These are phyloP conservation scores for Hyphodiscus hymeniophilus DNA, from an alignment of 495 filamentous ascomycete species.

Conservation along the genomic window DNA sequence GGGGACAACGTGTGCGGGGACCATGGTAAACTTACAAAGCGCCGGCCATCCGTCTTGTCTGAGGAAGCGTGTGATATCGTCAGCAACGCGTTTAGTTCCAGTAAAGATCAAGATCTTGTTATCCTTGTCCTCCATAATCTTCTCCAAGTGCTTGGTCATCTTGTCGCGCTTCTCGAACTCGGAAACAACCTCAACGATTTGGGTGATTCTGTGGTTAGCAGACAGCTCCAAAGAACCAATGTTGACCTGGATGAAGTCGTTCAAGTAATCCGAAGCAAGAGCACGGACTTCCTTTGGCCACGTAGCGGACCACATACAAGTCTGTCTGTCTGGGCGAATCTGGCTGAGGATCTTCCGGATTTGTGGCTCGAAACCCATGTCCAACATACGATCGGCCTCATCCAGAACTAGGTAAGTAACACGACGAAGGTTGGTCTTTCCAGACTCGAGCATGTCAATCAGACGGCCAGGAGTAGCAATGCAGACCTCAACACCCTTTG, in stretches of 20 bases:
- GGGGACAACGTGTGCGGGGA: not conserved
- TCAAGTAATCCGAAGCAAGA: conserved; percentile 89
- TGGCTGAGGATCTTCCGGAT: conserved; percentile 94
- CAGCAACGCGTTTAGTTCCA: conserved; percentile 95
- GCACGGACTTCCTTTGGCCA: conserved; percentile 99
- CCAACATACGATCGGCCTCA: conserved; percentile 84
- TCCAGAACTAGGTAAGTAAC: conserved; percentile 92
- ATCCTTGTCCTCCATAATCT: conserved; percentile 90
- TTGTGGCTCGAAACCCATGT: conserved; percentile 87
- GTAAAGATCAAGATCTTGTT: conserved; percentile 96
- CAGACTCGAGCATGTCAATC: conserved; percentile 97
- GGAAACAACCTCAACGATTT: conserved; percentile 90
- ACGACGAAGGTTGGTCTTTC: conserved; percentile 95
- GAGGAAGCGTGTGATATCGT: conserved; percentile 97
- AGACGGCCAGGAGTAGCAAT: conserved; percentile 96
- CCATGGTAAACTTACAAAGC: conserved; percentile 60
- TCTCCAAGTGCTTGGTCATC: conserved; percentile 96
- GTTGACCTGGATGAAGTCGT: conserved; percentile 98
- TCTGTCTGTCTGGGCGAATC: conserved; percentile 97
- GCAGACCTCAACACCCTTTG: conserved; percentile 78
- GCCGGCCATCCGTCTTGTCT: conserved; percentile 99
- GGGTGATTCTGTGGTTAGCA: conserved; percentile 96
- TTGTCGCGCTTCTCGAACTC: conserved; percentile 97
- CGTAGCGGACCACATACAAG: conserved; percentile 99
- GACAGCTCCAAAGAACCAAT: conserved; percentile 95